Base-by-base conservation (phyloP, 305 asterid genomes). In the Plantago coronopus region DNA sequence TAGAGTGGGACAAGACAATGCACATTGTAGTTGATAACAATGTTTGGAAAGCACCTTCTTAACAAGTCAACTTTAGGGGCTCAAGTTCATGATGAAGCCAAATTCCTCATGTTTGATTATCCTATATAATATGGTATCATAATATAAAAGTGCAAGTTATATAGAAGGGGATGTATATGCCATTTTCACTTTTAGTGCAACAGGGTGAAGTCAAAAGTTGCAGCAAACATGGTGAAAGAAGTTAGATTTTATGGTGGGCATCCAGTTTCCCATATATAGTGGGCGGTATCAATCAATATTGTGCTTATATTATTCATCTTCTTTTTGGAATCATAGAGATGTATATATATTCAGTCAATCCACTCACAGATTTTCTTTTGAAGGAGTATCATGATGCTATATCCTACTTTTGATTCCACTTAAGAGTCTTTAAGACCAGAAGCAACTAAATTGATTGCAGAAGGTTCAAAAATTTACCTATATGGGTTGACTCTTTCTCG, bases 11-110 rank as follows among this genome's bases (percentile, higher is more conserved):
- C 50, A 31, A 19, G 58, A 53, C 59, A 43, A 15, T 45, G 47
- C 20, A 45, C 42, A 44, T 48, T 44, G 1, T 59, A 25, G 42
- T 53, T 53, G 58, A 53, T 20, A 22, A 40, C 11, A 68, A 20
- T 61, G 68, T 64, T 37, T 67, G 56, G 50, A 64, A 63, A 42
- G 14, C 53, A 43, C 27, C 21, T 46, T 63, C 44, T 21, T 43
- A 62, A 27, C 20, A 49, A 58, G 74, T 74, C 74, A 69, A 73
- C 72, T 69, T 61, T 64, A 23, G 46, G 45, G 38, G 48, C 43
- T 44, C 46, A 10, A 38, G 9, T 17, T 25, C 61, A 51, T 25
- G 13, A 27, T 14, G 3, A 15, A 18, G 18, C 42, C 42, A 10
- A 37, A 37, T 37, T 37, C 10, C 42, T 37, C 42, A 37, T 37